Evolutionary conservation across 345 rosid genomes (phyloP).

Genomic region (Brassica juncea): DNA sequence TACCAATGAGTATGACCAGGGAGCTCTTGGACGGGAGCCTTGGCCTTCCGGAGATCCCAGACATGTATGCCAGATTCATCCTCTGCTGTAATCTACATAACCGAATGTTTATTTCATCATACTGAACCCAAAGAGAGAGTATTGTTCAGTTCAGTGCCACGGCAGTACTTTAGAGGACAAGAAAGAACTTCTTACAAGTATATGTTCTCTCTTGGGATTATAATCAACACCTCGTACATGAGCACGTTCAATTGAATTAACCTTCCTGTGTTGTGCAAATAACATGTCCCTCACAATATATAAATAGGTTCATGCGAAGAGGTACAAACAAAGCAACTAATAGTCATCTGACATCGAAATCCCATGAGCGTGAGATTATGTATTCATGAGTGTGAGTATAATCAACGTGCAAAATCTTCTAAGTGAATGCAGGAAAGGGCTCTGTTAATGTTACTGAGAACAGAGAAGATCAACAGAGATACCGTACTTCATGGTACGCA

Average conservation of each 20-base stretch:
- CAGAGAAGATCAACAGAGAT: constrained; percentile 21
- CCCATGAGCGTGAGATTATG: not conserved
- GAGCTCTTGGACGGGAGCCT: constrained; percentile 64
- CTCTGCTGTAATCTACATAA: constrained; percentile 66
- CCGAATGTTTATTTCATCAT: constrained; percentile 6
- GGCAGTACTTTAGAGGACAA: not conserved
- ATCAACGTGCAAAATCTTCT: not conserved
- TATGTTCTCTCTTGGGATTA: constrained; percentile 63
- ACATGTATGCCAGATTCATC: constrained; percentile 74
- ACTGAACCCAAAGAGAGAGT: not conserved
- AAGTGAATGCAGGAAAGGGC: constrained; percentile 4
- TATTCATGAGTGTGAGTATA: not conserved
- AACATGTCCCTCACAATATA: constrained; percentile 3
- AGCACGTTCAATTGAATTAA: constrained; percentile 62
- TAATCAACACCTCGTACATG: constrained; percentile 69
- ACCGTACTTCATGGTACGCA: constrained; percentile 79
- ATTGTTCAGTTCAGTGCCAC: not conserved
- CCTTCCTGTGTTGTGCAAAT: constrained; percentile 53
- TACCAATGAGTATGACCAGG: constrained; percentile 93
- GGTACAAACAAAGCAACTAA: constrained; percentile 4
- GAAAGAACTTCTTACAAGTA: constrained; percentile 56
- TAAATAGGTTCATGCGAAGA: constrained; percentile 1
- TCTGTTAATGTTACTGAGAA: not conserved
- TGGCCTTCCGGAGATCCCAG: constrained; percentile 80
- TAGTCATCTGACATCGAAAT: not conserved